Evolutionary conservation across 768 basidiomycete genomes (phyloP).

Genomic region (Boletellus sp.): DNA sequence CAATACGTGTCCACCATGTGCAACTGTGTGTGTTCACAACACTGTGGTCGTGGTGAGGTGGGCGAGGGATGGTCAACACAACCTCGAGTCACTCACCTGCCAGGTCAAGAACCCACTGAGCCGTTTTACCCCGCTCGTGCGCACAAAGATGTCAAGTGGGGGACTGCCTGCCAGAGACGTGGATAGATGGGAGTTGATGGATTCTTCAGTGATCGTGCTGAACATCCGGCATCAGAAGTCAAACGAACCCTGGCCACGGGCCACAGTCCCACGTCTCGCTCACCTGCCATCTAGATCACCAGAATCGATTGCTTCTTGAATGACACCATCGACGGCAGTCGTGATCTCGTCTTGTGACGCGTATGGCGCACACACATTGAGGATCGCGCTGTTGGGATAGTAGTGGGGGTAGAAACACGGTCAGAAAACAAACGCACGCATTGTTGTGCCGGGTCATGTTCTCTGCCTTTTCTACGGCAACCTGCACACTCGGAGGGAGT

Average conservation of each 20-base stretch:
- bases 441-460: conserved; percentile 69
- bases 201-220: conserved; percentile 59
- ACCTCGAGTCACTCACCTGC: conserved; percentile 65
- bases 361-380: conserved; percentile 94
- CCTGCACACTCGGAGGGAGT: conserved; percentile 74
- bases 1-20: conserved; percentile 84
- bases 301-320: conserved; percentile 33
- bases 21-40: conserved; percentile 77
- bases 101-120: conserved; percentile 78
- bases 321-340: conserved; percentile 52
- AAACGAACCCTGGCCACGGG: too few relatives aligned
- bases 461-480: conserved; percentile 69
- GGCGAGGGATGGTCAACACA: neutral
- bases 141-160: conserved; percentile 83
- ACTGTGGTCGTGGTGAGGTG: conserved; percentile 39
- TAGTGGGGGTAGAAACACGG: neutral
- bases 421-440: conserved; percentile 40
- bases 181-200: conserved; percentile 65
- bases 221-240: neutral
- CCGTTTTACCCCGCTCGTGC: conserved; percentile 80
- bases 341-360: conserved; percentile 90
- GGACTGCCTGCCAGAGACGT: conserved; percentile 64
- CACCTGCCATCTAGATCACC: conserved; percentile 30
- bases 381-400: conserved; percentile 57
- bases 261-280: too few relatives aligned